phyloP scores from a whole-genome alignment of 2,329 filamentous ascomycete genomes.

The Coniella lustricola region DNA sequence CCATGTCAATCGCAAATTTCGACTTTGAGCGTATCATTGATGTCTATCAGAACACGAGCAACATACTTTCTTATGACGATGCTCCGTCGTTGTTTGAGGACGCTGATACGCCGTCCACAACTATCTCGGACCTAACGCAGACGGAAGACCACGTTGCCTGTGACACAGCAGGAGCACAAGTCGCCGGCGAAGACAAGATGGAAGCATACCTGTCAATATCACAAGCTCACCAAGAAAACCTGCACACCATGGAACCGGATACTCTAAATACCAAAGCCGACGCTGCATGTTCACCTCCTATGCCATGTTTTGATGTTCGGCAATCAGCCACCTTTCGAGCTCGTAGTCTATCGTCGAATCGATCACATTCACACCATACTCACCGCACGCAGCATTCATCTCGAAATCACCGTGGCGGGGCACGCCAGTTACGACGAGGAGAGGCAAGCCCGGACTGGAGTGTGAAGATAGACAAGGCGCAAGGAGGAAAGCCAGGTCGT shows the following conservation, averaged over 20 bases:
- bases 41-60: constrained; percentile 23
- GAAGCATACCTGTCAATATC: constrained; percentile 30
- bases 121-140: constrained; percentile 40
- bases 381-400: constrained; percentile 7
- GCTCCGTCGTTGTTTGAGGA: constrained; percentile 38
- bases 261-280: constrained; percentile 38
- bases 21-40: constrained; percentile 35
- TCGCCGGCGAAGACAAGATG: constrained; percentile 25
- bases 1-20: constrained; percentile 45
- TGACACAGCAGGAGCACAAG: constrained; percentile 21
- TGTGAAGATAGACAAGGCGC: not conserved
- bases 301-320: constrained; percentile 30
- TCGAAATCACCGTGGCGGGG: constrained; percentile 5
- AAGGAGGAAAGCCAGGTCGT: not conserved
- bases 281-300: constrained; percentile 18
- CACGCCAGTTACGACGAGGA: constrained; percentile 9
- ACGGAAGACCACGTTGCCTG: constrained; percentile 23
- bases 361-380: constrained; percentile 12
- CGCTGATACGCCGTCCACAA: constrained; percentile 36
- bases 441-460: constrained; percentile 4
- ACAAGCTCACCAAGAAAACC: constrained; percentile 31
- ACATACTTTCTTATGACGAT: constrained; percentile 24
- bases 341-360: constrained; percentile 18
- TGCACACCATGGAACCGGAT: constrained; percentile 31
- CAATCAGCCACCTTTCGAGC: constrained; percentile 12